Evolutionary conservation across 1,284 basidiomycete species (phyloP), one percentile per base, ranked within the genome.

Genomic region (Apiotrichum siamense): DNA sequence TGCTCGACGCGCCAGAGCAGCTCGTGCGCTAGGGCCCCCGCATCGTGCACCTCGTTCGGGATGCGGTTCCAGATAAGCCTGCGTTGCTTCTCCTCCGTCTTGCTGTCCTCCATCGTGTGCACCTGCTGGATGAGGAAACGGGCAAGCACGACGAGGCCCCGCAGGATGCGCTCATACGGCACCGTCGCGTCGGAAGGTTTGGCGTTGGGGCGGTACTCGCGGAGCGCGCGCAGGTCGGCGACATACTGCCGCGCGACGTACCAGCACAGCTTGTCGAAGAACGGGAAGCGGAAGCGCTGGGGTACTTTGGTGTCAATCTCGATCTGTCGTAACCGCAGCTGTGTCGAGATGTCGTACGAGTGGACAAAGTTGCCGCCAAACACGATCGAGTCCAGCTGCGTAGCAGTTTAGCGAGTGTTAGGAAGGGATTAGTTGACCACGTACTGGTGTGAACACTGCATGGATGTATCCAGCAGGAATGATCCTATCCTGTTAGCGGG

Each of bases 391-490:
- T 97, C 91, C 38, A n/a, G 80, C 87, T 90, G 60, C 10, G 13
- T 4, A 32, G 60, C 9, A 55, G 52, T 31, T n/a, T 6, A 5
- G 17, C 33, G n/a, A 21, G 20, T 17, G 42, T 40, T n/a, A n/a
- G n/a, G n/a, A n/a, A n/a, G n/a, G n/a, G n/a, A n/a, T n/a, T n/a
- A 44, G 21, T 29, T 41, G 13, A 40, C 52, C 85, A 69, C 67
- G 90, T 88, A 31, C 26, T 3, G 40, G 40, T 13, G 40, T 41
- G 25, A n/a, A 41, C 5, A 98, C 94, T 18, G 91, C 89, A 68
- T 98, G 94, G 56, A 97, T 96, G 86, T 94, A 97, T 0, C 94
- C 94, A 0, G 89, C 85, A 1, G 92, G 92, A 47, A 97, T 94
- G 51, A 96, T 87, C 74, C 77, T 78, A 29, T 10, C 13, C 23